A percentile compares a stretch with the other conserved stretches of the same genome.
These are phyloP conservation scores for Aspergillus fijiensis DNA, from an alignment of 2,329 filamentous ascomycete genomes.

Conservation along the genomic window DNA sequence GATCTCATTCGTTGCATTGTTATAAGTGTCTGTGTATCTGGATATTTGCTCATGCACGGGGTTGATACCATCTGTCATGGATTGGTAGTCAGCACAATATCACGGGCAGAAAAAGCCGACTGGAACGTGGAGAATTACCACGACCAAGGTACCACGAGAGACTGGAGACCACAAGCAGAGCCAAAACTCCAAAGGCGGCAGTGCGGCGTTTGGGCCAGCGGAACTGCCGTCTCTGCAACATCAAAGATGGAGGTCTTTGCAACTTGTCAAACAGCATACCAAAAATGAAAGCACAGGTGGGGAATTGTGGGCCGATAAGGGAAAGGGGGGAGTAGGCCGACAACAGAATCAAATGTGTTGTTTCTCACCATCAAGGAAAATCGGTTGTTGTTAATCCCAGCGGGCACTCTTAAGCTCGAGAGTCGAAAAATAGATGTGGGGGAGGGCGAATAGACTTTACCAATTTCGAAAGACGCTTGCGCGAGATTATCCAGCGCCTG, in stretches of 20 bases:
- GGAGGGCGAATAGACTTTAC: too few relatives aligned
- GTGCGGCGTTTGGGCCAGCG: slow-evolving; percentile 21
- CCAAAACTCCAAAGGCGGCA: slow-evolving; percentile 16
- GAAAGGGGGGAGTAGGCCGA: background rate
- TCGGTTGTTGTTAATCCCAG: too few relatives aligned
- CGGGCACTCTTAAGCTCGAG: too few relatives aligned
- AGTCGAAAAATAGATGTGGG: too few relatives aligned
- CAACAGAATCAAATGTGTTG: too few relatives aligned
- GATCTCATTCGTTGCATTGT: slow-evolving; percentile 14
- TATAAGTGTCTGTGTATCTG: slow-evolving; percentile 17
- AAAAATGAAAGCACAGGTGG: background rate
- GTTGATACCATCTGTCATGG: slow-evolving; percentile 3
- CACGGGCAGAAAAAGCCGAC: slow-evolving; percentile 8
- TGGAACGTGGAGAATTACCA: slow-evolving; percentile 4
- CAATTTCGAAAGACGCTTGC: too few relatives aligned
- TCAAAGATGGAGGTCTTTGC: background rate
- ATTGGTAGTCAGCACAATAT: background rate
- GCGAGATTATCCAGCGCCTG: too few relatives aligned
- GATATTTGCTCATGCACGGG: slow-evolving; percentile 16
- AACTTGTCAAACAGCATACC: background rate
- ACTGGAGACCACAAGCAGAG: slow-evolving; percentile 17
- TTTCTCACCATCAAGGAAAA: too few relatives aligned
- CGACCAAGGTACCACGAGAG: slow-evolving; percentile 14
- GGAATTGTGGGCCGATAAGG: background rate
- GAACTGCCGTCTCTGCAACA: slow-evolving; percentile 19